A percentile compares a stretch with the other conserved stretches of the same genome.
phyloP scores from a whole-genome alignment of 179 eudicot species.

The Heliamphora pulchella region DNA sequence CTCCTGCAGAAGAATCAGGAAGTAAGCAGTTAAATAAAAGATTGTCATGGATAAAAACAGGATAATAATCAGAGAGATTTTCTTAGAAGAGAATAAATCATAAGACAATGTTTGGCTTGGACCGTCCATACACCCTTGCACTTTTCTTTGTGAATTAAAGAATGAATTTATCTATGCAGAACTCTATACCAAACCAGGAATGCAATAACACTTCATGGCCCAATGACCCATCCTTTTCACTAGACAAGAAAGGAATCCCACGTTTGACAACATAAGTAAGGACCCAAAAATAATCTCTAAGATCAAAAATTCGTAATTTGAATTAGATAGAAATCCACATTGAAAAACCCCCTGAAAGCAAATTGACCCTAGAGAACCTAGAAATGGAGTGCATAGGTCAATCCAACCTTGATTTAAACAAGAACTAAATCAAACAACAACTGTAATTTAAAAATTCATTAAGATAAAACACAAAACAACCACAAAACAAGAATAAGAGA shows the following conservation, averaged over 20 bases:
- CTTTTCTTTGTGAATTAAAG: not conserved
- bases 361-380: no score
- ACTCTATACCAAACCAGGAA: not conserved
- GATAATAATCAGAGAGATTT: not conserved
- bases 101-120: not conserved
- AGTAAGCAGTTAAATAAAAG: not conserved
- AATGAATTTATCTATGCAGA: not conserved
- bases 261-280: not conserved
- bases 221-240: not conserved
- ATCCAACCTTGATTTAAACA: no score
- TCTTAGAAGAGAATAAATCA: not conserved
- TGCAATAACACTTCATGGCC: not conserved
- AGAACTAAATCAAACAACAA: no score
- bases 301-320: no score
- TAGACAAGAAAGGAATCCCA: not conserved
- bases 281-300: not conserved
- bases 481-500: no score
- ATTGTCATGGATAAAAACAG: not conserved
- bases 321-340: no score
- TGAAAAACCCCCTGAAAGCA: no score
- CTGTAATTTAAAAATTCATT: no score
- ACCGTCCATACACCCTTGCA: not conserved
- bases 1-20: slow-evolving; percentile 9
- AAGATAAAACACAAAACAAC: no score
- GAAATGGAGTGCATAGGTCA: no score